Base-by-base conservation (phyloP, 805 yeast genomes). In the Hanseniaspora singularis region DNA sequence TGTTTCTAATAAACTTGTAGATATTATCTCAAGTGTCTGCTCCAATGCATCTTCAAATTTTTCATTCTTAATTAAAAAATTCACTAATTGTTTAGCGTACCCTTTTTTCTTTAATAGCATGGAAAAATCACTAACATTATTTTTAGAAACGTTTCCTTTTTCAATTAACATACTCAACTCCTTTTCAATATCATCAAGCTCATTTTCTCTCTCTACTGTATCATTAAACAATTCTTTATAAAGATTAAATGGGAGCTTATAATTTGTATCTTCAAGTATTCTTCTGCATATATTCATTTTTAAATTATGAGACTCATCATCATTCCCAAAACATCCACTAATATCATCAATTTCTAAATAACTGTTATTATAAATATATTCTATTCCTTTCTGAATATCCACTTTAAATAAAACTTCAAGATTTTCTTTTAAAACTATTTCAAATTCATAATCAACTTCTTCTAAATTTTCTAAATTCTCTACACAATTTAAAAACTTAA, bases 181-280 rank as follows among this genome's bases (percentile, higher is more conserved):
- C 20, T 43, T 16, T 5, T 34, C 24, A 8, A 15, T 37, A 10
- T 10, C 11, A 4, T 36, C 36, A 16, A n/a, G 22, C 3, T 31
- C 15, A 3, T 20, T 27, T 8, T 32, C 32, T 33, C 15, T 12
- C 22, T 42, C 31, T 14, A 42, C 11, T 15, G 30, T 23, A 12
- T 18, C 15, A 7, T 27, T 22, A 18, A 41, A 19, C 15, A 33
- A 42, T 8, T 27, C 38, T 9, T 11, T 34, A 16, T 32, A 42
- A 12, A 42, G 27, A 15, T 15, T 28, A 31, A 26, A 27, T 8
- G 46, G 46, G 22, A 42, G 23, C 15, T 42, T 40, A 22, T 20
- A 28, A 22, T 40, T 42, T 10, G 46, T 34, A 20, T 42, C 46
- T n/a, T 28, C 32, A 22, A 42, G 22, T 6, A 42, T 42, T 1